Evolutionary conservation across 2,329 filamentous ascomycete species (phyloP), one percentile per base, ranked within the genome.

Genomic region (Magnaporthiopsis incrustans): DNA sequence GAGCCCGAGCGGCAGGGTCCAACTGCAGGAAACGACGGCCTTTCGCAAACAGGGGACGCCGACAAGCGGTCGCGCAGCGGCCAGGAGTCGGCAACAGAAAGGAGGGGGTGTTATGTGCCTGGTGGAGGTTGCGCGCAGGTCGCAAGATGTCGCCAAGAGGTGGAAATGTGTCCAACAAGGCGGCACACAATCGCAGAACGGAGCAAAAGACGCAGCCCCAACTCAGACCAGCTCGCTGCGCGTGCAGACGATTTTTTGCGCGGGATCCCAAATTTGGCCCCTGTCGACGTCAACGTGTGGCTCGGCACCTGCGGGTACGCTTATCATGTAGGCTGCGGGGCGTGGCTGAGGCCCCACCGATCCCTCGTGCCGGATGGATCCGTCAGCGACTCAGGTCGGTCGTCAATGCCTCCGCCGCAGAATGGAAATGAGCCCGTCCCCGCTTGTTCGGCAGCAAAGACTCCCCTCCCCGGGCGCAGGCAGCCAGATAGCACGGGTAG

Each of bases 221-320:
- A 53, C 7, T 11, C 18, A 22, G 15, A 12, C 44, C n/a, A n/a
- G 44, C 44, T n/a, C 18, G 44, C 44, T 53, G 22, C 44, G 44
- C 44, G 44, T 25, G 2, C 22, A 53, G 44, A 53, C 44, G 44
- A 53, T 53, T 53, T 53, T 44, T 38, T 60, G 59, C 59, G 38
- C 38, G 33, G 59, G 38, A 35, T 25, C n/a, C n/a, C 59, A 11
- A 60, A 60, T 60, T 56, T 61, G 60, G 60, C 38, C 60, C 60
- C 60, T 53, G 60, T 62, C 60, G 60, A 62, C 60, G 60, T 62
- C 60, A 62, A 62, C 50, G n/a, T 53, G 60, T 62, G 60, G 60
- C 60, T 62, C 50, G 60, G 50, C 33, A 32, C 33, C 35, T 15
- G 59, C 27, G 59, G 33, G 33, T 60, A 26, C 33, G 44, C 59